Evolutionary conservation across 768 basidiomycete species (phyloP).

Genomic region (Suillus subluteus): DNA sequence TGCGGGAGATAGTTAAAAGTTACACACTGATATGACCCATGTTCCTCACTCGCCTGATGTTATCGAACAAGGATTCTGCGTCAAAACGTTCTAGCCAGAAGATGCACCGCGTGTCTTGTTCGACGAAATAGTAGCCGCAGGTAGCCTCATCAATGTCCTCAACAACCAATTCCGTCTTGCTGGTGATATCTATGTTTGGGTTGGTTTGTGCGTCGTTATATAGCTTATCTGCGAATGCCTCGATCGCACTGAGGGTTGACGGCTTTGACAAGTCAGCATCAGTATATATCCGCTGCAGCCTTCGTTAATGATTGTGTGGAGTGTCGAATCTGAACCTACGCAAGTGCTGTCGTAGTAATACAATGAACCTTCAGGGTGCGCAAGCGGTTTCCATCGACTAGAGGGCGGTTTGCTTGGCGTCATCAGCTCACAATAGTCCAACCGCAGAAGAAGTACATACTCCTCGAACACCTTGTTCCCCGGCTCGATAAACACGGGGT

Average conservation of each 20-base stretch:
- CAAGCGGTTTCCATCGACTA: slow-evolving; percentile 43
- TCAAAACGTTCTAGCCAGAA: slow-evolving; percentile 51
- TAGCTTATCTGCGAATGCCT: slow-evolving; percentile 23
- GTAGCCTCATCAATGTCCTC: slow-evolving; percentile 22
- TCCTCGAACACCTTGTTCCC: slow-evolving; percentile 10
- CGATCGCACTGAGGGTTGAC: slow-evolving; percentile 31
- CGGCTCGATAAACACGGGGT: slow-evolving; percentile 1
- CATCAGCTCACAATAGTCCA: neutral
- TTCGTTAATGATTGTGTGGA: neutral
- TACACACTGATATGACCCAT: slow-evolving; percentile 45
- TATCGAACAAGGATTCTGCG: slow-evolving; percentile 33
- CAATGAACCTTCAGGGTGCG: slow-evolving; percentile 58
- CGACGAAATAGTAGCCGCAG: slow-evolving; percentile 48
- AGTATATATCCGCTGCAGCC: slow-evolving; percentile 46
- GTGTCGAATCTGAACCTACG: slow-evolving; percentile 27
- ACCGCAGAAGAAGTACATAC: neutral
- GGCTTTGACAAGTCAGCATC: slow-evolving; percentile 49
- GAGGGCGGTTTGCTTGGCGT: slow-evolving; percentile 8
- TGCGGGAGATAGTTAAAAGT: neutral
- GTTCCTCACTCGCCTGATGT: slow-evolving; percentile 42
- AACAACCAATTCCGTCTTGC: slow-evolving; percentile 40
- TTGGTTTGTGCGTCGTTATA: slow-evolving; percentile 21
- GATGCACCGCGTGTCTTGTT: slow-evolving; percentile 43
- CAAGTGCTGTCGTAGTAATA: slow-evolving; percentile 50
- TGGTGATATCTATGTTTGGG: slow-evolving; percentile 29